Evolutionary conservation across 352 stramenopile genomes (phyloP), one percentile per base, ranked within the genome.

Genomic region (Globisporangium nagaii): DNA sequence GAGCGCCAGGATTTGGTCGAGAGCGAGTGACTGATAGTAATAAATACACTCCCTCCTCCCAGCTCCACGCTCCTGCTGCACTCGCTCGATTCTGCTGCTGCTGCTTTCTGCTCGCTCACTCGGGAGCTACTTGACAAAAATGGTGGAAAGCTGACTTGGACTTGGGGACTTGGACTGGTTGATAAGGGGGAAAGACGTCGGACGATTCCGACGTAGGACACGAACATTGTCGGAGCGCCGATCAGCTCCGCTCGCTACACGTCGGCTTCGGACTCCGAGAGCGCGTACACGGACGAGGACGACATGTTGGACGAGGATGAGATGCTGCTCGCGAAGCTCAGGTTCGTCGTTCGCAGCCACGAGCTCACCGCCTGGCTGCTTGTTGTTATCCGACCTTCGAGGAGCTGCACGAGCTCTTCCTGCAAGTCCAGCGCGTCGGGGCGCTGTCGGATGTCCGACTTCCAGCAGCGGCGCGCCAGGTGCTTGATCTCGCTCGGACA

Each of bases 351-450:
- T 3, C 73, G 62, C n/a, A 75, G 68, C 76, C 76, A 87, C 41
- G 71, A 76, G 36, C 65, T 71, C n/a, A 68, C 66, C 0, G 66
- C 60, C 25, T 73, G 68, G 10, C 60, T 72, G 50, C 43, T 79
- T 7, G 60, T 75, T 17, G 76, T 84, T 22, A 88, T 61, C 2
- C 73, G 75, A n/a, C 75, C 73, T 65, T 90, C 79, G 22, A 90
- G 57, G 31, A 84, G 63, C 24, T 73, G 76, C 55, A 87, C 75
- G 20, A 90, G 66, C 60, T 90, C 79, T 42, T 90, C 79, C 56
- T 90, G 79, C 9, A 90, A 62, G 27, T 90, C 76, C n/a, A 90
- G 66, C 9, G 77, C 73, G n/a, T 80, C 71, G 12, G 77, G 70
- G 1, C 79, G 79, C 20, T 72, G 31, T 13, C 55, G 60, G 28